Conservation (phyloP, 1,284 basidiomycete genomes). For the Pseudozyma tsukubaensis region DNA sequence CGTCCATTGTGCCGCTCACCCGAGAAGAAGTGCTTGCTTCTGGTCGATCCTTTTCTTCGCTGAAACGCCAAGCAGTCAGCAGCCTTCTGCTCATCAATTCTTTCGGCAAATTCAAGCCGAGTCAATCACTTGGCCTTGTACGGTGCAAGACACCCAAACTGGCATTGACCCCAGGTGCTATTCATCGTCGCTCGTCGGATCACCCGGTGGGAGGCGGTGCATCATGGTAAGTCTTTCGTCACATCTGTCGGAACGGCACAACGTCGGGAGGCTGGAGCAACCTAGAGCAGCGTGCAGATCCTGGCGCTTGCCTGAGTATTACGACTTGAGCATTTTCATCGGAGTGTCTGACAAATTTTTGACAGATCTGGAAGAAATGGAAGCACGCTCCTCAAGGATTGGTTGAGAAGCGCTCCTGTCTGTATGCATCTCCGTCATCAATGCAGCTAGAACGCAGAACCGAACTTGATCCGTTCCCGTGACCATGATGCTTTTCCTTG, state of each 20-base stretch:
- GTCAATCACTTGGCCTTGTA: too few relatives aligned
- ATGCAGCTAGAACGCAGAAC: not conserved
- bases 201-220: too few relatives aligned
- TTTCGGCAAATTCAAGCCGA: too few relatives aligned
- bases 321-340: not conserved
- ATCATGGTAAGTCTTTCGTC: too few relatives aligned
- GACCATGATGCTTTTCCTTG: constrained; percentile 3
- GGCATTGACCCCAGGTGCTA: too few relatives aligned
- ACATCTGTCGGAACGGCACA: not conserved
- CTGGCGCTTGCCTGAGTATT: not conserved
- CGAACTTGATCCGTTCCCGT: constrained; percentile 8
- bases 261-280: constrained; percentile 10
- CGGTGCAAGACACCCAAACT: too few relatives aligned
- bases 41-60: too few relatives aligned
- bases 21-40: too few relatives aligned
- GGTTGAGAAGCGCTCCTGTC: not conserved
- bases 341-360: constrained; percentile 4
- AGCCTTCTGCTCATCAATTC: too few relatives aligned
- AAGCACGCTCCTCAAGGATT: not conserved
- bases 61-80: too few relatives aligned
- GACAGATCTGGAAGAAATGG: not conserved
- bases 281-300: constrained; percentile 11
- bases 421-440: not conserved
- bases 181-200: too few relatives aligned
- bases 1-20: too few relatives aligned